Percentiles rank a stretch among this genome's conserved stretches.
Evolutionary conservation across 805 yeast species (phyloP).

Genomic region (Nakazawaea wickerhamii): DNA sequence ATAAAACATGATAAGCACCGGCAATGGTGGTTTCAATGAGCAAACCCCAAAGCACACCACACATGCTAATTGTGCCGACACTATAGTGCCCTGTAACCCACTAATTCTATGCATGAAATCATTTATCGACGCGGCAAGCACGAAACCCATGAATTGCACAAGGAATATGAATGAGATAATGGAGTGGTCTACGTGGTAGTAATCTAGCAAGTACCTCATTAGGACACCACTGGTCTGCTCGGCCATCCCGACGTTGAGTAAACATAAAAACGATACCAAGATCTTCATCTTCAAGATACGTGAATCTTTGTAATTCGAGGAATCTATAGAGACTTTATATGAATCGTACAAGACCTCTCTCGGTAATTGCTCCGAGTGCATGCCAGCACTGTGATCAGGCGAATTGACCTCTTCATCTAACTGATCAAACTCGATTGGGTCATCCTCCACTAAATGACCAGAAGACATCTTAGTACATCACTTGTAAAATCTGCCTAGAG

Average conservation of each 20-base stretch:
- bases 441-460: constrained; percentile 15
- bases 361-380: background rate
- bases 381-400: background rate
- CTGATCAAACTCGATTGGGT: constrained; percentile 20
- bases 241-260: constrained; percentile 46
- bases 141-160: constrained; percentile 51
- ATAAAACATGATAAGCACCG: constrained; percentile 33
- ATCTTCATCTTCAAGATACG: constrained; percentile 37
- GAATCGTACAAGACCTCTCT: constrained; percentile 3
- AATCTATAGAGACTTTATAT: constrained; percentile 2
- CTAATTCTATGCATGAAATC: constrained; percentile 34
- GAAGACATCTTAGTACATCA: background rate
- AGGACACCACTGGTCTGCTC: constrained; percentile 61
- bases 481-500: background rate
- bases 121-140: constrained; percentile 44
- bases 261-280: constrained; percentile 30
- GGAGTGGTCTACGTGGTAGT: constrained; percentile 44
- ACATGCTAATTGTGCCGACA: constrained; percentile 29
- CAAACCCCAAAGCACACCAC: constrained; percentile 27
- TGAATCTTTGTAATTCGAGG: constrained; percentile 21
- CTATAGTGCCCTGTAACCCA: constrained; percentile 47
- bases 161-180: constrained; percentile 46
- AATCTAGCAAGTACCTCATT: constrained; percentile 44
- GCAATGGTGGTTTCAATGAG: constrained; percentile 36
- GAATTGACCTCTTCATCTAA: background rate